These are phyloP conservation scores for Hanseniaspora guilliermondii DNA, from an alignment of 805 yeast genomes.

Conservation along the genomic window DNA sequence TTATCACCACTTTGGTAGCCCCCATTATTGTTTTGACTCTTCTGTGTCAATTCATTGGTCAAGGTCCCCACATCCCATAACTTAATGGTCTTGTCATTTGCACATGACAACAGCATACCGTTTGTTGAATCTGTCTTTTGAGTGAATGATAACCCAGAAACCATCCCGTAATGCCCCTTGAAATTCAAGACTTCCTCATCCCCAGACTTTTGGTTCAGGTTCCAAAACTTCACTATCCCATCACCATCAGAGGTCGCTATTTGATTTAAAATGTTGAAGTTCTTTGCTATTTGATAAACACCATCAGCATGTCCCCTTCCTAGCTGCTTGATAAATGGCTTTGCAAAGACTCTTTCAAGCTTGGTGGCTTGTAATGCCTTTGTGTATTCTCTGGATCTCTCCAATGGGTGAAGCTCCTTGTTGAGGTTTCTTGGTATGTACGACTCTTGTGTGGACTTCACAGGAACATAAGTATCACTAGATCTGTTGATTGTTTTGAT, in stretches of 20 bases:
- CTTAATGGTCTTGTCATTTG: slow-evolving; percentile 80
- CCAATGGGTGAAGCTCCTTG: slow-evolving; percentile 93
- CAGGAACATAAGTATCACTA: slow-evolving; percentile 85
- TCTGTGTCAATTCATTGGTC: slow-evolving; percentile 35
- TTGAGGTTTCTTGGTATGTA: slow-evolving; percentile 78
- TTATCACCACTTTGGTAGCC: slow-evolving; percentile 25
- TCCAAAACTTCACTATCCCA: slow-evolving; percentile 91
- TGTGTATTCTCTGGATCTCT: slow-evolving; percentile 91
- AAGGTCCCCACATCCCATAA: slow-evolving; percentile 60
- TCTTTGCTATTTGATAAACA: slow-evolving; percentile 74
- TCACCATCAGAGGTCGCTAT: slow-evolving; percentile 91
- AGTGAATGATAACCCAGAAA: slow-evolving; percentile 70
- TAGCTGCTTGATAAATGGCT: slow-evolving; percentile 88
- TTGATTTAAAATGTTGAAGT: slow-evolving; percentile 53
- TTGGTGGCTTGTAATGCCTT: slow-evolving; percentile 91
- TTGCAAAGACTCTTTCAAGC: slow-evolving; percentile 91
- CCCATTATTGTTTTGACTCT: slow-evolving; percentile 18
- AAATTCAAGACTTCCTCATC: slow-evolving; percentile 62
- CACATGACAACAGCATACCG: slow-evolving; percentile 63
- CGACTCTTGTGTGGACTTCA: slow-evolving; percentile 76
- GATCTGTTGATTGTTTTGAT: slow-evolving; percentile 82
- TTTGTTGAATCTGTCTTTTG: slow-evolving; percentile 34
- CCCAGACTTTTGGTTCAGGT: slow-evolving; percentile 36
- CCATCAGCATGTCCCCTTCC: slow-evolving; percentile 96
- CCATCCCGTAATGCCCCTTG: slow-evolving; percentile 83